A percentile compares a stretch with the other conserved stretches of the same genome.
Evolutionary conservation across 371 early-diverging fungal species (phyloP).

Genomic region (Mortierella sp.): DNA sequence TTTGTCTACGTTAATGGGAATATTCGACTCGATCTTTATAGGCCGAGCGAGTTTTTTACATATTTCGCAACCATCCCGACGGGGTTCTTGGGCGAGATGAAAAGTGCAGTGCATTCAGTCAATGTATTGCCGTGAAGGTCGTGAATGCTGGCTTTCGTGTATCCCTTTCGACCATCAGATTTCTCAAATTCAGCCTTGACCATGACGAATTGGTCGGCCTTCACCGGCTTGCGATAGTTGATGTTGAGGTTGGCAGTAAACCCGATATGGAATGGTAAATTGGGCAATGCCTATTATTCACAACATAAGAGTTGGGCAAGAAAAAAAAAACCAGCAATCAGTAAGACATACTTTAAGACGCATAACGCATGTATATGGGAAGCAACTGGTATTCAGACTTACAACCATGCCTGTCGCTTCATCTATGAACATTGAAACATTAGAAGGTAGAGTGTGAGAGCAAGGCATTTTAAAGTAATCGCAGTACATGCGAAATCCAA

Average conservation of each 20-base stretch:
- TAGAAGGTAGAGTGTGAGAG: neutral
- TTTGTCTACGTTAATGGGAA: neutral
- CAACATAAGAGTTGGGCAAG: neutral
- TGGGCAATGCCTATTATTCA: constrained; percentile 61
- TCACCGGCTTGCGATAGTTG: constrained; percentile 78
- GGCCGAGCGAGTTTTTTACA: constrained; percentile 53
- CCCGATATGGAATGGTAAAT: constrained; percentile 74
- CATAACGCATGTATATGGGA: neutral
- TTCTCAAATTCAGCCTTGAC: constrained; percentile 70
- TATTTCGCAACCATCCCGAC: constrained; percentile 45
- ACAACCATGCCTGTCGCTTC: constrained; percentile 64
- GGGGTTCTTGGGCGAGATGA: constrained; percentile 71
- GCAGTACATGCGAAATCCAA: neutral
- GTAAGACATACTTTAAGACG: neutral
- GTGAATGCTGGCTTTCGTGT: constrained; percentile 72
- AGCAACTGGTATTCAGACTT: constrained; percentile 46
- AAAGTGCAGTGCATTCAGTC: constrained; percentile 77
- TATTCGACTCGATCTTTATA: constrained; percentile 6
- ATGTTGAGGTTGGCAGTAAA: constrained; percentile 84
- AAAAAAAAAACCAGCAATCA: neutral
- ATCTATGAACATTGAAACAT: constrained; percentile 18
- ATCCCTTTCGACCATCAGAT: constrained; percentile 81
- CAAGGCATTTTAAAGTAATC: neutral
- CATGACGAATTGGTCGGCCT: constrained; percentile 76
- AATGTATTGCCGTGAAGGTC: constrained; percentile 64